Evolutionary conservation across 2,329 filamentous ascomycete species (phyloP).

Genomic region (Cadophora sp.): DNA sequence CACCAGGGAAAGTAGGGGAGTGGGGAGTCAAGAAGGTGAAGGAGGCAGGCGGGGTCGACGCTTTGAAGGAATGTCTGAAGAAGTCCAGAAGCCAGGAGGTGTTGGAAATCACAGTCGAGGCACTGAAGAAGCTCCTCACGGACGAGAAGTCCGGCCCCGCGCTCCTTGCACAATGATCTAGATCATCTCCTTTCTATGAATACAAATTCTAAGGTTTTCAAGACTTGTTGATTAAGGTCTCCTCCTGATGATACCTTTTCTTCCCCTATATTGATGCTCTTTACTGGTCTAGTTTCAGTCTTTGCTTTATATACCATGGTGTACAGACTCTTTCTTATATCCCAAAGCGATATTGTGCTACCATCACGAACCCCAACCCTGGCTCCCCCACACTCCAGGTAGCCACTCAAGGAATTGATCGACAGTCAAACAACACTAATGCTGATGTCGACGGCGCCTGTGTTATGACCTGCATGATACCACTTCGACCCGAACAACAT

Average conservation of each 20-base stretch:
- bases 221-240: too few relatives aligned
- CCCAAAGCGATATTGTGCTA: too few relatives aligned
- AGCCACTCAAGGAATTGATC: not conserved
- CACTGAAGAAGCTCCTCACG: constrained; percentile 62
- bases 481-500: too few relatives aligned
- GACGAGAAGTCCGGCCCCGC: constrained; percentile 29
- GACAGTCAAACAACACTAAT: not conserved
- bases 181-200: not conserved
- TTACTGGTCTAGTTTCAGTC: too few relatives aligned
- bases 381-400: not conserved
- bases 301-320: too few relatives aligned
- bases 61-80: constrained; percentile 73
- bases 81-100: constrained; percentile 73
- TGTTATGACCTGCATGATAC: not conserved
- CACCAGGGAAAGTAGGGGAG: constrained; percentile 69
- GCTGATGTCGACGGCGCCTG: not conserved
- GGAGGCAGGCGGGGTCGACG: constrained; percentile 68
- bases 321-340: too few relatives aligned
- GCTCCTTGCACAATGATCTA: constrained; percentile 20
- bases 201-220: too few relatives aligned
- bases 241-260: too few relatives aligned
- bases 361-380: not conserved
- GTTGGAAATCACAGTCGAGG: constrained; percentile 73
- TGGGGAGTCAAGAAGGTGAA: constrained; percentile 66
- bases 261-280: too few relatives aligned